A percentile compares a stretch with the other conserved stretches of the same genome.
Conservation (phyloP, 192 early-diverging fungal species). For the Obelidium mucronatum region DNA sequence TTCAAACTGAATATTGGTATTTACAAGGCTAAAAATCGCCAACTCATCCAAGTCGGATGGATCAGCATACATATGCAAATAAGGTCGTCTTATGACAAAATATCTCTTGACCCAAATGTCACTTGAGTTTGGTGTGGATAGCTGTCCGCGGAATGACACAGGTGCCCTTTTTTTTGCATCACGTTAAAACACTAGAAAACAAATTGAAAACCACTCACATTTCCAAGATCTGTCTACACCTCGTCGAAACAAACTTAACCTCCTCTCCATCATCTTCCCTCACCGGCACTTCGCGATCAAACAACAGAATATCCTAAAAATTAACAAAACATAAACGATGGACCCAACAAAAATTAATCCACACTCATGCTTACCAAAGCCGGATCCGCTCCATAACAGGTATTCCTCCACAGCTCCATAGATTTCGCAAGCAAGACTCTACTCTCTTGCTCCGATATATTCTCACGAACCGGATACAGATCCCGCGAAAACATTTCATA, state of each 20-base stretch:
- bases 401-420: constrained; percentile 45
- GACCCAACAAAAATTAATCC: background rate
- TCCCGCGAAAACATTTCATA: constrained; percentile 19
- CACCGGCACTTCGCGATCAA: background rate
- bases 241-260: constrained; percentile 29
- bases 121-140: constrained; percentile 47
- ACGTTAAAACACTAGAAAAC: background rate
- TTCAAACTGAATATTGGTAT: constrained; percentile 68
- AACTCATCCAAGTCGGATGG: constrained; percentile 69
- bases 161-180: constrained; percentile 9
- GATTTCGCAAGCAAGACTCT: constrained; percentile 28
- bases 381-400: background rate
- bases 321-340: background rate
- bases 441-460: constrained; percentile 12
- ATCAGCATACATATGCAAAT: constrained; percentile 78
- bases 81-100: constrained; percentile 83
- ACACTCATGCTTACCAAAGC: constrained; percentile 20
- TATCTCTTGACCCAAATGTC: constrained; percentile 78
- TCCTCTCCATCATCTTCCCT: constrained; percentile 27
- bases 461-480: background rate
- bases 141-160: constrained; percentile 20
- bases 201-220: constrained; percentile 9
- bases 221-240: constrained; percentile 15
- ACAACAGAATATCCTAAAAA: constrained; percentile 3
- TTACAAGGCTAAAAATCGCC: constrained; percentile 78